phyloP scores from a whole-genome alignment of 305 asterid genomes.

The Striga hermonthica region DNA sequence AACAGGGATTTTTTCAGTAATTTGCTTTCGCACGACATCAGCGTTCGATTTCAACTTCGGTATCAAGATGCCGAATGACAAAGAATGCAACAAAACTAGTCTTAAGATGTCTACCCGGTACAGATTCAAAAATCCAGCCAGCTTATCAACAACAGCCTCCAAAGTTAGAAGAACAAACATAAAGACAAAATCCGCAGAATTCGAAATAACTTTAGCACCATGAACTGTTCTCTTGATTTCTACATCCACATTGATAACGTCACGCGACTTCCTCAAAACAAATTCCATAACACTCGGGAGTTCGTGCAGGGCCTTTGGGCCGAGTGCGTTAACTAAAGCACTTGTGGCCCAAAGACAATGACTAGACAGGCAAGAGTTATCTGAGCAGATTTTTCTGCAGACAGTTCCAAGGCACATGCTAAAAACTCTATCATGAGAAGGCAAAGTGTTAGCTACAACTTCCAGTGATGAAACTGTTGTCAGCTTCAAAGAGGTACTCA shows the following conservation, averaged over 20 bases:
- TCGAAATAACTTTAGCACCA: conserved; percentile 35
- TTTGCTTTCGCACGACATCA: conserved; percentile 66
- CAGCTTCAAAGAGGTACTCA: conserved; percentile 53
- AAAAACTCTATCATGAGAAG: conserved; percentile 59
- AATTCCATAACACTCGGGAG: conserved; percentile 70
- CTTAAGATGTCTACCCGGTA: conserved; percentile 63
- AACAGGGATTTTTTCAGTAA: conserved; percentile 74
- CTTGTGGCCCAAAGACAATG: conserved; percentile 74
- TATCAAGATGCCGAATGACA: conserved; percentile 47
- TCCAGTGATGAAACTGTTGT: conserved; percentile 74
- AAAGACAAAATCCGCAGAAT: conserved; percentile 44
- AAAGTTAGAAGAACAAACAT: conserved; percentile 63
- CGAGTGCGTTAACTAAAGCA: conserved; percentile 75
- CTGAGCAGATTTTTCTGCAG: conserved; percentile 55
- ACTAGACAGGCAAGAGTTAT: conserved; percentile 57
- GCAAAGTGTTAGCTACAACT: conserved; percentile 53
- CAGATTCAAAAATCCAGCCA: conserved; percentile 81
- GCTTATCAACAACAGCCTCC: conserved; percentile 72
- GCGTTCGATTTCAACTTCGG: conserved; percentile 63
- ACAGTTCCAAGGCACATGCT: conserved; percentile 68
- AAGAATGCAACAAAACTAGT: conserved; percentile 64
- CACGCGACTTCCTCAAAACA: conserved; percentile 49
- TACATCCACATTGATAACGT: conserved; percentile 35
- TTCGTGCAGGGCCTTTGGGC: conserved; percentile 70
- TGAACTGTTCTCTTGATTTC: conserved; percentile 32